Conservation (phyloP, 345 rosid species). For the Durio zibethinus region DNA sequence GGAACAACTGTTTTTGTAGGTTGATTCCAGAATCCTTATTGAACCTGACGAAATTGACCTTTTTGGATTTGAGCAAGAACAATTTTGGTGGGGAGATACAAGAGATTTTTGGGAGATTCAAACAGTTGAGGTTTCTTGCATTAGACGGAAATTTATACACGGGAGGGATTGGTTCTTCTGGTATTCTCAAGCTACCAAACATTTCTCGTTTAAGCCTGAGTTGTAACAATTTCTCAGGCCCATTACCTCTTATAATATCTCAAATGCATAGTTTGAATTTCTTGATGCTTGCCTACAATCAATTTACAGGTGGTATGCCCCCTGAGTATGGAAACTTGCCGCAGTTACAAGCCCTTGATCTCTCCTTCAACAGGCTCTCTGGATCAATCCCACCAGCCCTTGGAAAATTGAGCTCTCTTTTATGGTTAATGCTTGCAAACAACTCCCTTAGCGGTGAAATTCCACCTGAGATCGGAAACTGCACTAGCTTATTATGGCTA, state of each 20-base stretch:
- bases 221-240: conserved; percentile 61
- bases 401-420: too few relatives aligned
- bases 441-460: too few relatives aligned
- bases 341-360: too few relatives aligned
- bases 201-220: too few relatives aligned
- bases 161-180: conserved; percentile 59
- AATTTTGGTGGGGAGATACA: too few relatives aligned
- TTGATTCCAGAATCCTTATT: conserved; percentile 61
- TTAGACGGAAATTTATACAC: conserved; percentile 53
- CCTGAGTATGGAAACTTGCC: conserved; percentile 55
- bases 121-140: conserved; percentile 48
- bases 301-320: conserved; percentile 62
- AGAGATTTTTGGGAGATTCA: conserved; percentile 61
- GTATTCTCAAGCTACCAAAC: conserved; percentile 55
- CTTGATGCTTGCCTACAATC: conserved; percentile 61
- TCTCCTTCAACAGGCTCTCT: too few relatives aligned
- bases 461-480: conserved; percentile 68
- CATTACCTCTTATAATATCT: conserved; percentile 53
- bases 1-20: conserved; percentile 32
- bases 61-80: conserved; percentile 70
- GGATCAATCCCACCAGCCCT: too few relatives aligned
- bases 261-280: conserved; percentile 48
- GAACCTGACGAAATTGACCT: conserved; percentile 45
- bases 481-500: conserved; percentile 39
- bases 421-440: too few relatives aligned